phyloP scores from a whole-genome alignment of 1,139 yeast genomes.

The Geotrichum cucujoidarum region DNA sequence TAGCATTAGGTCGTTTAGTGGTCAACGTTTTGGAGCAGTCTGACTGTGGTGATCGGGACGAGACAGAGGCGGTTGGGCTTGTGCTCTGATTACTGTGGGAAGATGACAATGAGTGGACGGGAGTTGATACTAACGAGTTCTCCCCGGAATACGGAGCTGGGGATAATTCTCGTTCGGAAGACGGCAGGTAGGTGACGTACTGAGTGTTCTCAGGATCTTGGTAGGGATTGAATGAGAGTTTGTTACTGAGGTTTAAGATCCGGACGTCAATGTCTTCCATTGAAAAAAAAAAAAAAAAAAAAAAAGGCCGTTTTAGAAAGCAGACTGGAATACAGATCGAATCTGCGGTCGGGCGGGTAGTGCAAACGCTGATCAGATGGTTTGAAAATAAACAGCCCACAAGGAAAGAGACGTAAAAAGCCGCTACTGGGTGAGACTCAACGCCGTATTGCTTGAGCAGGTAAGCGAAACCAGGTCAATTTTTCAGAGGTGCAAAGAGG shows the following conservation, averaged over 20 bases:
- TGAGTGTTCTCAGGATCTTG: conserved; percentile 19
- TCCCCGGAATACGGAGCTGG: conserved; percentile 15
- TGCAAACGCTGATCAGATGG: too few relatives aligned
- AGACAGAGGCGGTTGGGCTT: conserved; percentile 3
- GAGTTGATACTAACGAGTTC: conserved; percentile 13
- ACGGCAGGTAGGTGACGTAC: conserved; percentile 19
- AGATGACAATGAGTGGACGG: conserved; percentile 3
- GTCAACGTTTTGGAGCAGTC: neutral
- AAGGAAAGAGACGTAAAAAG: too few relatives aligned
- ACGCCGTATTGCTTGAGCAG: too few relatives aligned
- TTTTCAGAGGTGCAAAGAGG: too few relatives aligned
- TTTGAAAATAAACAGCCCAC: too few relatives aligned
- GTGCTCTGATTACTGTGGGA: neutral
- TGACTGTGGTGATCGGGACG: conserved; percentile 4
- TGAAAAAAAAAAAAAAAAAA: too few relatives aligned
- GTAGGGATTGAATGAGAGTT: conserved; percentile 17
- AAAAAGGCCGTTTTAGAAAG: too few relatives aligned
- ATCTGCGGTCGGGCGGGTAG: too few relatives aligned
- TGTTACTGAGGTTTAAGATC: conserved; percentile 17
- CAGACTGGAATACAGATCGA: too few relatives aligned
- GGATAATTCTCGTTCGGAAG: conserved; percentile 15
- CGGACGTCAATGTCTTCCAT: conserved; percentile 21
- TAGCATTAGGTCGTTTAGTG: conserved; percentile 10
- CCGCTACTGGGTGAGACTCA: too few relatives aligned
- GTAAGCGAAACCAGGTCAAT: too few relatives aligned